A percentile compares a stretch with the other conserved stretches of the same genome.
phyloP scores from a whole-genome alignment of 2,329 filamentous ascomycete genomes.

The Diplodia seriata region DNA sequence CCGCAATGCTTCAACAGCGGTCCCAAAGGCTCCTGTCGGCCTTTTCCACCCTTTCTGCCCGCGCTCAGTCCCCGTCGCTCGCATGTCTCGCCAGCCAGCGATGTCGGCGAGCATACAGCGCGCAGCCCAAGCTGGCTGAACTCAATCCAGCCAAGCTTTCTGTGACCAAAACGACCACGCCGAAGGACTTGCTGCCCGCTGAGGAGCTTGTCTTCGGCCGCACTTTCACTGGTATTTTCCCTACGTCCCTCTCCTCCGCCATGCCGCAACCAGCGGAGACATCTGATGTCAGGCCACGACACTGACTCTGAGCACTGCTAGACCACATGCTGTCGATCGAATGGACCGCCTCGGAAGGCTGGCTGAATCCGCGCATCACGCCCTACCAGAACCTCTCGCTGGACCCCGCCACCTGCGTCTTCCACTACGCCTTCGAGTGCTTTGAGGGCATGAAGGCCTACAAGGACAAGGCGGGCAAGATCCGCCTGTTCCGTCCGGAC shows the following conservation, averaged over 20 bases:
- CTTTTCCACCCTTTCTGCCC: constrained; percentile 39
- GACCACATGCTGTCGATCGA: constrained; percentile 97
- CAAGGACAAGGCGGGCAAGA: constrained; percentile 78
- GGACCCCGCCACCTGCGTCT: constrained; percentile 94
- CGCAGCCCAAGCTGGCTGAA: constrained; percentile 64
- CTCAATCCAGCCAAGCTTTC: constrained; percentile 80
- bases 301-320: constrained; percentile 47
- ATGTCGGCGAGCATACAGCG: constrained; percentile 60
- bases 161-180: constrained; percentile 75
- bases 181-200: constrained; percentile 75
- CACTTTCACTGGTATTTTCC: constrained; percentile 78
- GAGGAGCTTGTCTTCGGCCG: constrained; percentile 88
- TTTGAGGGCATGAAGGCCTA: constrained; percentile 99
- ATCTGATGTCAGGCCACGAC: constrained; percentile 18
- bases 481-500: constrained; percentile 90
- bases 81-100: constrained; percentile 44
- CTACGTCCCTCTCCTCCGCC: not conserved
- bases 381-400: constrained; percentile 98
- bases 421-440: constrained; percentile 98
- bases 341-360: constrained; percentile 86
- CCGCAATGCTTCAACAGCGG: constrained; percentile 48
- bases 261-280: not conserved
- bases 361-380: constrained; percentile 81
- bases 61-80: constrained; percentile 37
- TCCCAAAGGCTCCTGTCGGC: constrained; percentile 60